Evolutionary conservation across 352 stramenopile species (phyloP), one percentile per base, ranked within the genome.

Genomic region (Phytophthora pseudosyringae): DNA sequence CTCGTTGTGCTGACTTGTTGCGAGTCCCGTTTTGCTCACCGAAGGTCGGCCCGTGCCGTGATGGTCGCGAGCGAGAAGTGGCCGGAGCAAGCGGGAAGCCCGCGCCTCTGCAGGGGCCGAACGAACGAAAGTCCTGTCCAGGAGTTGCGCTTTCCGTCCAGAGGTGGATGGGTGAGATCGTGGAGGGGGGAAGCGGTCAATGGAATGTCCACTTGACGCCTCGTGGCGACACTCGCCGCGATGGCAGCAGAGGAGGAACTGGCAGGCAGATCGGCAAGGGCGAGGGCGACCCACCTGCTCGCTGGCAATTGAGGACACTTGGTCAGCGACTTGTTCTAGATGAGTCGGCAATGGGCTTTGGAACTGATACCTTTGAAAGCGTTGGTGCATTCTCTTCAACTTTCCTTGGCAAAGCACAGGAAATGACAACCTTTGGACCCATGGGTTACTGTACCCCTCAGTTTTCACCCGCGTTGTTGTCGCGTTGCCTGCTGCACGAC

Each of bases 61-160:
- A 21, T 49, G 44, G 48, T 62, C 29, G 43, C 43, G 25, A 44
- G 52, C 39, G 40, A 59, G 47, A 69, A 69, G 54, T 55, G 62
- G 46, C 46, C 62, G 12, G 62, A 58, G 46, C 28, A 21, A 48
- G 3, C 15, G 15, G 38, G 48, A 50, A 59, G 18, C 7, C 32
- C 40, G n/a, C 59, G 41, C 59, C 49, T 61, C 40, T 61, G 49
- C 49, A 61, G 18, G 21, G 13, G 18, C 54, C 32, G 13, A 31
- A 29, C 21, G 25, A 49, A 18, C 21, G 26, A 18, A 49, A 49
- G 26, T 35, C 1, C 15, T 29, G 25, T 58, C 16, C 21, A 21
- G 21, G 21, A 21, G 21, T 21, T 21, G 21, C 2, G 21, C 21
- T 39, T 53, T 69, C 52, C 29, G 61, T 58, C 33, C 61, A 53